A percentile compares a stretch with the other conserved stretches of the same genome.
These are phyloP conservation scores for Eimeria praecox DNA, from an alignment of 169 alveolate genomes.

Conservation along the genomic window DNA sequence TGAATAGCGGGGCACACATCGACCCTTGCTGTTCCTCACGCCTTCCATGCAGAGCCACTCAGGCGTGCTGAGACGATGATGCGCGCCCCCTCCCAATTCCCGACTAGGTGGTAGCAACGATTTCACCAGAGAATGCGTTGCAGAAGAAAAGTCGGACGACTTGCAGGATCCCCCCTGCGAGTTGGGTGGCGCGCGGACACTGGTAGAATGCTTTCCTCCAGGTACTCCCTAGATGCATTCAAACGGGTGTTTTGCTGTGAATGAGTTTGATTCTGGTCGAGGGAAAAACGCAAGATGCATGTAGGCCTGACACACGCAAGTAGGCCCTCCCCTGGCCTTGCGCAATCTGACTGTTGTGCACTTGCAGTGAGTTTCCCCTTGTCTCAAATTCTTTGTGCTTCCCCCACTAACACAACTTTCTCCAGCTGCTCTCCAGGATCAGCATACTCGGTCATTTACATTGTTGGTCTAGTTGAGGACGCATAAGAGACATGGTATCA, in stretches of 20 bases:
- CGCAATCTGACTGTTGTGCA: too few relatives aligned
- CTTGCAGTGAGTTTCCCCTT: neutral
- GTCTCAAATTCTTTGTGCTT: neutral
- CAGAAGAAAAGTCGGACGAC: neutral
- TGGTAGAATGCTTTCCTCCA: neutral
- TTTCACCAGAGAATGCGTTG: neutral
- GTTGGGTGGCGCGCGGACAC: neutral
- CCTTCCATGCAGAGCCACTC: neutral
- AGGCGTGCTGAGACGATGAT: neutral
- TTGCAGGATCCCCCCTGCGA: too few relatives aligned
- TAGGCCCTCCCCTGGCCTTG: neutral
- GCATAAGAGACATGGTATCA: neutral
- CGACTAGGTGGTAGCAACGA: neutral
- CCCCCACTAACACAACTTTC: neutral
- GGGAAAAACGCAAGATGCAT: too few relatives aligned
- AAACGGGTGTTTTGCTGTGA: neutral
- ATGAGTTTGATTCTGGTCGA: neutral
- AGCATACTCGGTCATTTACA: neutral
- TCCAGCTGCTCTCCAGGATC: neutral
- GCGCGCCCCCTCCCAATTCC: too few relatives aligned
- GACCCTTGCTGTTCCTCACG: slow-evolving; percentile 11
- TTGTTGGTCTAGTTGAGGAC: neutral
- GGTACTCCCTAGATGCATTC: neutral
- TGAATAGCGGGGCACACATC: slow-evolving; percentile 30
- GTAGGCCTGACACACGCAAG: neutral